These are phyloP conservation scores for Nicotiana obtusifolia DNA, from an alignment of 257 asterid species.

Conservation along the genomic window DNA sequence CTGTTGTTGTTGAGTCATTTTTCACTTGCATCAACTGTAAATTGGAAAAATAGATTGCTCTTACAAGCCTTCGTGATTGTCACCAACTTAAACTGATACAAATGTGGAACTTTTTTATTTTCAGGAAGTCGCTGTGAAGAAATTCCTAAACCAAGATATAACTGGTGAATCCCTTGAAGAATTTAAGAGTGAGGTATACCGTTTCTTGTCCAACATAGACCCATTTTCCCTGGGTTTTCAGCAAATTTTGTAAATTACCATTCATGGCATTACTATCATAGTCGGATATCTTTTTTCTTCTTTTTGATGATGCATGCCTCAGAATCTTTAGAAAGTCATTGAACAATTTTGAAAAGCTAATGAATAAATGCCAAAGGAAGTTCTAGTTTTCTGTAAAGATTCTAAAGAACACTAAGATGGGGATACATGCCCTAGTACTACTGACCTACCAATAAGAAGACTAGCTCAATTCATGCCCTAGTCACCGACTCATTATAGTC, in stretches of 20 bases:
- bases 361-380: not conserved
- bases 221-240: not conserved
- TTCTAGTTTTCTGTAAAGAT: not conserved
- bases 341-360: not conserved
- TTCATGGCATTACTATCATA: not conserved
- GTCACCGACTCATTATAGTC: not conserved
- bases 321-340: too few relatives aligned
- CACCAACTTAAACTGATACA: slow-evolving; percentile 5
- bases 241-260: not conserved
- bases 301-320: too few relatives aligned
- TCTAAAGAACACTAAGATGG: not conserved
- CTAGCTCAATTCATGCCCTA: not conserved
- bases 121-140: slow-evolving; percentile 97
- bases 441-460: not conserved
- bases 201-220: not conserved
- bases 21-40: not conserved
- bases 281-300: not conserved
- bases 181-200: slow-evolving; percentile 83
- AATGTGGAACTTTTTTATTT: slow-evolving; percentile 23
- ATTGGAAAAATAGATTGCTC: not conserved
- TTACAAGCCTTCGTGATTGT: not conserved
- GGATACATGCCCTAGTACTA: not conserved
- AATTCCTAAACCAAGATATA: slow-evolving; percentile 80
- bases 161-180: slow-evolving; percentile 93
- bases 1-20: not conserved